Base-by-base conservation (phyloP, 495 filamentous ascomycete genomes). In the Penicillium samsonianum region DNA sequence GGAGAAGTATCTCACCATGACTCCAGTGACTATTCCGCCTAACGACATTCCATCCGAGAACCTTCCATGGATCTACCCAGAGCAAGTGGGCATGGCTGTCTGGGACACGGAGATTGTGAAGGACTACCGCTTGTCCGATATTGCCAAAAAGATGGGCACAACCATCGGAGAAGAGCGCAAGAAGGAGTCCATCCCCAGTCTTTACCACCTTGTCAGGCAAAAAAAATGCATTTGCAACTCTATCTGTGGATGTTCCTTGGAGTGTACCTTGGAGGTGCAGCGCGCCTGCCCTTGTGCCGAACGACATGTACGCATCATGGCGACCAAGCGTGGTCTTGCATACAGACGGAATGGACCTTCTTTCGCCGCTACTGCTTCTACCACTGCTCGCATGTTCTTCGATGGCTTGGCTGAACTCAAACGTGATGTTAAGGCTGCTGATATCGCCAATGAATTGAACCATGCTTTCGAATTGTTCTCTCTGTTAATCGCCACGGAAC, bases 221-320 rank as follows among this genome's bases (percentile, higher is more conserved):
- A 54, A 42, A 42, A 76, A 71, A 42, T 79, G 76, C 42, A 65
- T 74, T 30, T 79, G 76, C 59, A 41, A 46, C 4, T 57, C 61
- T 4, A 25, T 58, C 22, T 78, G 76, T 28, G 53, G n/a, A 30
- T 79, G 76, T 50, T 62, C 72, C 5, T 17, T 16, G 28, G 61
- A 62, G 10, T 79, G 76, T 43, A 75, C 72, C 4, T 8, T 44
- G 10, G 41, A 68, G 17, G 64, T 65, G 4, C 65, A 71, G 47
- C 61, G 59, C 9, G 35, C 16, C 8, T 79, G 76, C 33, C 72
- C 70, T 26, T 79, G 76, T 49, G 62, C 73, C 1, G 68, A 68
- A 38, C 65, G 76, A 33, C 61, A 68, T 55, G 31, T 79, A 40
- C 73, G 70, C 16, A 56, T 73, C n/a, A 58, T 69, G 59, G 23